phyloP scores from a whole-genome alignment of 306 rosid genomes.

The Hippophae rhamnoides region DNA sequence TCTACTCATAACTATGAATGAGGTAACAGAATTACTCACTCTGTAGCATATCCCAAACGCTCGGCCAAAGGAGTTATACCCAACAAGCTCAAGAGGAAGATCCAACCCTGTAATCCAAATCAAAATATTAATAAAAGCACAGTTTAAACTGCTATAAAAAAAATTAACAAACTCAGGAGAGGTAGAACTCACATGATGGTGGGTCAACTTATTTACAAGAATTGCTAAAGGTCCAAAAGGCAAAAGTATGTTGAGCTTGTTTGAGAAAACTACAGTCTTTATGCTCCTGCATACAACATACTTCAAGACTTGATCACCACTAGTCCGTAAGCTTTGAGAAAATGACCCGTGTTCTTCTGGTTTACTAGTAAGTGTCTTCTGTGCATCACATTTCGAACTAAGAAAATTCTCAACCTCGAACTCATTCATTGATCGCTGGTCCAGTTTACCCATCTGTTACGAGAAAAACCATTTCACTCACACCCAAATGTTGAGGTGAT shows the following conservation, averaged over 20 bases:
- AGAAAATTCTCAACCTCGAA: slow-evolving; percentile 33
- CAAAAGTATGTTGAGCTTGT: slow-evolving; percentile 66
- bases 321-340: slow-evolving; percentile 20
- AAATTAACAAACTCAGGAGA: background rate
- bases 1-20: background rate
- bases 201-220: slow-evolving; percentile 36
- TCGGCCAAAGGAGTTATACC: slow-evolving; percentile 83
- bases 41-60: slow-evolving; percentile 90
- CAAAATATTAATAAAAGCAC: slow-evolving; percentile 17
- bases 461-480: slow-evolving; percentile 15
- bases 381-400: slow-evolving; percentile 20
- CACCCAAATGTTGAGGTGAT: no score
- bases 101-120: slow-evolving; percentile 65
- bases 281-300: slow-evolving; percentile 37
- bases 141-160: background rate
- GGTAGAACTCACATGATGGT: slow-evolving; percentile 47
- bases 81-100: slow-evolving; percentile 59
- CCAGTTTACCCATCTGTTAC: slow-evolving; percentile 41
- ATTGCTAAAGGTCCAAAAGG: slow-evolving; percentile 80
- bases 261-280: slow-evolving; percentile 56
- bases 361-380: slow-evolving; percentile 18
- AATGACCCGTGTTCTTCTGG: slow-evolving; percentile 27
- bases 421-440: slow-evolving; percentile 28
- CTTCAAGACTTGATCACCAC: slow-evolving; percentile 14
- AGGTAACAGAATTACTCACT: slow-evolving; percentile 38